A percentile compares a stretch with the other conserved stretches of the same genome.
phyloP scores from a whole-genome alignment of 2,329 filamentous ascomycete species.

The Domatiomyces catenatus region DNA sequence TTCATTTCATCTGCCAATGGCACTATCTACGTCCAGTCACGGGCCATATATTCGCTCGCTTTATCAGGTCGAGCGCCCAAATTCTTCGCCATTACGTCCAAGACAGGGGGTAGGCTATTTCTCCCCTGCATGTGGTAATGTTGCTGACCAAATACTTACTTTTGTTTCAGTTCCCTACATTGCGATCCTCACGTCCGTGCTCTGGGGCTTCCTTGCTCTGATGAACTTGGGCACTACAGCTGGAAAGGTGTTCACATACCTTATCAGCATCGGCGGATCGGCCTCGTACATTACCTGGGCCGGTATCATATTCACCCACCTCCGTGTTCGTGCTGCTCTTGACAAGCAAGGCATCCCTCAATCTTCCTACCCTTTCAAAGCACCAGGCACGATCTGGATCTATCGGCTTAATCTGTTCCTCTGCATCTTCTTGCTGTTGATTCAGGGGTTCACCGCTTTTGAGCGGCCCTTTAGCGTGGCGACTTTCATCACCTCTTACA shows the following conservation, averaged over 20 bases:
- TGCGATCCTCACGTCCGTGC: conserved; percentile 2
- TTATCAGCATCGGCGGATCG: conserved; percentile 33
- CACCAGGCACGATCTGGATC: conserved; percentile 9
- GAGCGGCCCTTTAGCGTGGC: conserved; percentile 3
- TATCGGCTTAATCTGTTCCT: conserved; percentile 35
- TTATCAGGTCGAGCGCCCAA: conserved; percentile 38
- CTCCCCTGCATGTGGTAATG: conserved; percentile 62
- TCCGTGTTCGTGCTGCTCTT: conserved; percentile 31
- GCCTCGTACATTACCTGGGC: conserved; percentile 37
- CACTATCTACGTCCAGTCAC: conserved; percentile 41
- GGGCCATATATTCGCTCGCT: conserved; percentile 34
- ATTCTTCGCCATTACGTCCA: conserved; percentile 35
- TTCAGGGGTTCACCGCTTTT: conserved; percentile 42
- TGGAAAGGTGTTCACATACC: conserved; percentile 30
- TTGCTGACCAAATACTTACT: conserved; percentile 49
- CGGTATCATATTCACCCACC: conserved; percentile 32
- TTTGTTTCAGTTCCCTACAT: conserved; percentile 36
- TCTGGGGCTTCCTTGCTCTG: conserved; percentile 24
- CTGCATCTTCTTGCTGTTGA: conserved; percentile 48
- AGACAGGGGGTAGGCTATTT: conserved; percentile 51
- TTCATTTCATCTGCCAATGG: conserved; percentile 57
- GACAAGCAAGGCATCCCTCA: conserved; percentile 25
- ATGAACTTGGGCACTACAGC: conserved; percentile 16
- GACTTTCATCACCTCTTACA: conserved; percentile 5
- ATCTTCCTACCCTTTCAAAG: conserved; percentile 26